Conservation (phyloP, 169 alveolate species). For the Plasmodium gonderi region DNA sequence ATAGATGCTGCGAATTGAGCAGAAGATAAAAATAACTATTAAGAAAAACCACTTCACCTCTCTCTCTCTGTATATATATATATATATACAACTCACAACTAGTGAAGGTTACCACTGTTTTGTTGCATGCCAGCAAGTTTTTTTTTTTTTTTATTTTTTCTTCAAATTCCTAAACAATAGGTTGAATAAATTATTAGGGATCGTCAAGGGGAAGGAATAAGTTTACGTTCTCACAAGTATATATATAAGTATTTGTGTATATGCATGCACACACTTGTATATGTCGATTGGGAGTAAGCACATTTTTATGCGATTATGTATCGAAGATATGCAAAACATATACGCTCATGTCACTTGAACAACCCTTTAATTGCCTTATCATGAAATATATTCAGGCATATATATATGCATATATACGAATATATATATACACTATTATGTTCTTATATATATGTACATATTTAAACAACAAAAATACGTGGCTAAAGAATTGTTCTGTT, state of each 20-base stretch:
- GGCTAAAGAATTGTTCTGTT: background rate
- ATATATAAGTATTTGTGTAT: background rate
- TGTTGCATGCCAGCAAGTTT: too few relatives aligned
- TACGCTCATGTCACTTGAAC: background rate
- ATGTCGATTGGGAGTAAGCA: background rate
- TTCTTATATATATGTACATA: too few relatives aligned
- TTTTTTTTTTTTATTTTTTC: too few relatives aligned
- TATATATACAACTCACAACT: too few relatives aligned
- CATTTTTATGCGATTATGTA: background rate
- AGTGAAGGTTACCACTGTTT: too few relatives aligned
- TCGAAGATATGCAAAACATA: background rate
- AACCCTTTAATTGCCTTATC: background rate
- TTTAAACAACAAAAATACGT: background rate
- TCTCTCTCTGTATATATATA: too few relatives aligned
- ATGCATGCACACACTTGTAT: background rate
- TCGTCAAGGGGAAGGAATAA: too few relatives aligned
- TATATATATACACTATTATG: background rate
- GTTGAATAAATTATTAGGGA: background rate
- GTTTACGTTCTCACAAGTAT: background rate
- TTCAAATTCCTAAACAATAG: too few relatives aligned
- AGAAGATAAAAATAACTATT: too few relatives aligned
- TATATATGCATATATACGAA: background rate
- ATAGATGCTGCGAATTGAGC: too few relatives aligned
- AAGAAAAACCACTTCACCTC: too few relatives aligned
- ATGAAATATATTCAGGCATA: background rate